Conservation (phyloP, 108 stramenopile genomes). For the Cyclotella choctawhatcheeana region DNA sequence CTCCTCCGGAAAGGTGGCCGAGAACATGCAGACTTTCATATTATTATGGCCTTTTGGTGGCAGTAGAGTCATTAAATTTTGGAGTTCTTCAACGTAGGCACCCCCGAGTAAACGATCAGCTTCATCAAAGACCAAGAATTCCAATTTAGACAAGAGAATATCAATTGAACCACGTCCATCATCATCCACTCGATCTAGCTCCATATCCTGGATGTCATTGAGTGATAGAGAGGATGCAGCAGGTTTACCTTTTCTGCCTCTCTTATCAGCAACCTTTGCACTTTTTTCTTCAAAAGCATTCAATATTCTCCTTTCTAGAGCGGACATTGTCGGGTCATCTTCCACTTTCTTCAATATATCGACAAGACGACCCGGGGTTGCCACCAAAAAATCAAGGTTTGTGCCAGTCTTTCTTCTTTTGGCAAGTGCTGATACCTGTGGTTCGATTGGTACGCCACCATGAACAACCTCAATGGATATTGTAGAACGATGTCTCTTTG, state of each 20-base stretch:
- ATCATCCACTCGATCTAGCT: slow-evolving; percentile 58
- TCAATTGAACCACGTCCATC: slow-evolving; percentile 56
- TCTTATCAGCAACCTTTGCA: slow-evolving; percentile 11
- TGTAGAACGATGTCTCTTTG: slow-evolving; percentile 30
- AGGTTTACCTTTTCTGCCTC: slow-evolving; percentile 19
- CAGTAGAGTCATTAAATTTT: slow-evolving; percentile 66
- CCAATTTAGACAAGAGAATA: slow-evolving; percentile 57
- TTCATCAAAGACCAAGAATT: slow-evolving; percentile 95
- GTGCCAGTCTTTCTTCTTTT: slow-evolving; percentile 32
- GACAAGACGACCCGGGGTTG: slow-evolving; percentile 95
- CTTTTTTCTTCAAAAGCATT: slow-evolving; percentile 60
- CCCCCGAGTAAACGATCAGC: slow-evolving; percentile 89
- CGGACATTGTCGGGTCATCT: slow-evolving; percentile 51
- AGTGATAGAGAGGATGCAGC: slow-evolving; percentile 49
- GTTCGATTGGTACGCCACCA: slow-evolving; percentile 70
- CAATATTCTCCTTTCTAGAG: slow-evolving; percentile 65
- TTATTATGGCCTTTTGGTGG: slow-evolving; percentile 24
- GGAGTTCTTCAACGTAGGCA: slow-evolving; percentile 82
- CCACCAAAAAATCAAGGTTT: slow-evolving; percentile 88
- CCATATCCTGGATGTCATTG: slow-evolving; percentile 60
- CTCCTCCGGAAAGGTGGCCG: slow-evolving; percentile 93
- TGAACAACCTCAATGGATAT: slow-evolving; percentile 53
- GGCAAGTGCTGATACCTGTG: slow-evolving; percentile 64
- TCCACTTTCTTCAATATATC: slow-evolving; percentile 82
- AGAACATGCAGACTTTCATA: slow-evolving; percentile 78